A percentile compares a stretch with the other conserved stretches of the same genome.
Evolutionary conservation across 192 early-diverging fungal genomes (phyloP).

Genomic region (Nowakowskiella sp.): DNA sequence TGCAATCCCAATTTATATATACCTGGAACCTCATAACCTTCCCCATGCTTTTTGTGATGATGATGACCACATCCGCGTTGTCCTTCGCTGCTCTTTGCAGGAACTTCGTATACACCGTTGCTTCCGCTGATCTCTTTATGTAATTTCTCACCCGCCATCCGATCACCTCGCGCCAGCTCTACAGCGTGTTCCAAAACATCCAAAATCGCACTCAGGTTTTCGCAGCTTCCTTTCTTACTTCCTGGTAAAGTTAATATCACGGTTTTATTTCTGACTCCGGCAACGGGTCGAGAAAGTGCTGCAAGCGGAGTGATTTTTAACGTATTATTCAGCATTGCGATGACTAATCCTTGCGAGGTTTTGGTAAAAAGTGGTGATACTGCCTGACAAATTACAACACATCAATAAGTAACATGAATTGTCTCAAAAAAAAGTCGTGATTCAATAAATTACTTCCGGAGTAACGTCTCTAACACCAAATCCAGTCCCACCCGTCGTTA

Average conservation of each 20-base stretch:
- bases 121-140: constrained; percentile 41
- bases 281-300: constrained; percentile 69
- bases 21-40: constrained; percentile 4
- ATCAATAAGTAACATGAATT: neutral
- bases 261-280: constrained; percentile 34
- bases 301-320: constrained; percentile 82
- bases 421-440: neutral
- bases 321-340: constrained; percentile 66
- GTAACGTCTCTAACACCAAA: constrained; percentile 79
- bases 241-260: constrained; percentile 84
- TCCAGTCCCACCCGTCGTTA: constrained; percentile 91
- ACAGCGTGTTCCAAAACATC: constrained; percentile 75
- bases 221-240: constrained; percentile 73
- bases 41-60: constrained; percentile 31
- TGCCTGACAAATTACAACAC: constrained; percentile 42
- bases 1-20: neutral
- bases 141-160: constrained; percentile 36
- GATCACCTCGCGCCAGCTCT: constrained; percentile 53
- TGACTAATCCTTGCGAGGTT: constrained; percentile 64
- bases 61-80: constrained; percentile 24
- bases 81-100: constrained; percentile 2
- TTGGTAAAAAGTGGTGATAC: constrained; percentile 63
- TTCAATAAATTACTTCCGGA: constrained; percentile 67
- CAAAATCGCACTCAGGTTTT: constrained; percentile 72
- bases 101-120: neutral